phyloP scores from a whole-genome alignment of 2,329 filamentous ascomycete species.

The Colletotrichum sp. region DNA sequence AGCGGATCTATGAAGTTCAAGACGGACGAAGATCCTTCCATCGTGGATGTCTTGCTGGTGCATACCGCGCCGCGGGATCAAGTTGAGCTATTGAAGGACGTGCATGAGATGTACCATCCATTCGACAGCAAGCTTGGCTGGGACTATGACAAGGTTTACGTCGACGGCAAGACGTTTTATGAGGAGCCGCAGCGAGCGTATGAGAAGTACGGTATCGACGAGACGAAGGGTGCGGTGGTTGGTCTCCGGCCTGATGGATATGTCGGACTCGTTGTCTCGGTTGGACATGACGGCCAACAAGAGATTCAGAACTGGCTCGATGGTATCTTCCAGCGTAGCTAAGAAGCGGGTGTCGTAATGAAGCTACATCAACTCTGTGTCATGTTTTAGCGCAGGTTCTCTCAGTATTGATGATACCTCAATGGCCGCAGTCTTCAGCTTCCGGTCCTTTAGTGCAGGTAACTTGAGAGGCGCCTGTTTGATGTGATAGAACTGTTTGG shows the following conservation, averaged over 20 bases:
- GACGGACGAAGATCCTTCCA: conserved; percentile 36
- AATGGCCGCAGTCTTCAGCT: not conserved
- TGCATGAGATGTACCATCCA: conserved; percentile 36
- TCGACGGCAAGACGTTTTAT: conserved; percentile 58
- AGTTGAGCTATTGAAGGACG: conserved; percentile 52
- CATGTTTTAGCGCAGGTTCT: not conserved
- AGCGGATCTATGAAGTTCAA: conserved; percentile 11
- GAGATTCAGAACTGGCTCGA: conserved; percentile 12
- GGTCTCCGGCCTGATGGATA: conserved; percentile 14
- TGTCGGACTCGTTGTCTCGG: conserved; percentile 3
- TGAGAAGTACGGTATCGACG: conserved; percentile 62
- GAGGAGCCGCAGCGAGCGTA: conserved; percentile 58
- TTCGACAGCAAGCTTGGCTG: conserved; percentile 43
- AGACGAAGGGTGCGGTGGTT: not conserved
- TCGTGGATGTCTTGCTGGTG: conserved; percentile 60
- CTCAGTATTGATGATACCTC: not conserved
- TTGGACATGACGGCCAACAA: not conserved
- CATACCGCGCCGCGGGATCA: conserved; percentile 61
- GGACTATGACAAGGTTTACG: conserved; percentile 63
- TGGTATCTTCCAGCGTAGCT: not conserved
- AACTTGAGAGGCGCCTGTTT: not conserved
- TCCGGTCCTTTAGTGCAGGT: not conserved
- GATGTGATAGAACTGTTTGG: not conserved
- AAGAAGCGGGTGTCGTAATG: not conserved
- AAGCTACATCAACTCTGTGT: not conserved